Evolutionary conservation across 2,329 filamentous ascomycete genomes (phyloP), one percentile per base, ranked within the genome.

Genomic region (Trichoderma breve): DNA sequence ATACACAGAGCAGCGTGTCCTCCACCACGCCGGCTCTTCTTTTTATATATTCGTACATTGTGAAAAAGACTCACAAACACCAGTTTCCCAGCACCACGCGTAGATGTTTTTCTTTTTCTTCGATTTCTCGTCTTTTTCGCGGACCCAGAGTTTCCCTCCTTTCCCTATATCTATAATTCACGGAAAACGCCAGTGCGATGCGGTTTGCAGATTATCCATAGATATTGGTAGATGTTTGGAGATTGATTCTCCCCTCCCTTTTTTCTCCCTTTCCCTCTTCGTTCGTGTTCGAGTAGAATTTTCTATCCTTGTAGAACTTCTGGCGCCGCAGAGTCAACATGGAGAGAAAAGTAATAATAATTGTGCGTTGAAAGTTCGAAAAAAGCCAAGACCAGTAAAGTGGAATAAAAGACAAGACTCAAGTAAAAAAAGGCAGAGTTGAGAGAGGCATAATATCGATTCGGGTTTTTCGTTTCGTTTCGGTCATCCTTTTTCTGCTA

Each of bases 111-210:
- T 26, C 7, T 21, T 30, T 39, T 26, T 28, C 51, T 26, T 34
- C 30, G 43, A 3, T 5, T 53, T 7, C 47, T 53, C 11, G 4
- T 30, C 21, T 28, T 36, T 28, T 28, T 36, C 15, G 64, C 24
- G 36, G 51, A 67, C 51, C 64, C 11, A 57, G 32, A 36, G 57
- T n/a, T 34, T 61, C 60, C 71, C 73, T 66, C 73, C 64, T 74
- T 72, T 21, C 8, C 14, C 68, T 47, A 57, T 43, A 66, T 77
- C 74, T 80, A 79, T 78, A 76, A 76, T 80, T 79, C 78, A 80
- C 76, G 71, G 72, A 67, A 68, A 80, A 80, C 79, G 78, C 79
- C 79, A 75, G 73, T 76, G 76, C 76, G 75, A 80, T 80, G 79
- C 78, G 77, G 74, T 62, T 60, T 73, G 74, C 70, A 68, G 74